Conservation (phyloP, 768 basidiomycete species). For the Hygrocybe coccinea region DNA sequence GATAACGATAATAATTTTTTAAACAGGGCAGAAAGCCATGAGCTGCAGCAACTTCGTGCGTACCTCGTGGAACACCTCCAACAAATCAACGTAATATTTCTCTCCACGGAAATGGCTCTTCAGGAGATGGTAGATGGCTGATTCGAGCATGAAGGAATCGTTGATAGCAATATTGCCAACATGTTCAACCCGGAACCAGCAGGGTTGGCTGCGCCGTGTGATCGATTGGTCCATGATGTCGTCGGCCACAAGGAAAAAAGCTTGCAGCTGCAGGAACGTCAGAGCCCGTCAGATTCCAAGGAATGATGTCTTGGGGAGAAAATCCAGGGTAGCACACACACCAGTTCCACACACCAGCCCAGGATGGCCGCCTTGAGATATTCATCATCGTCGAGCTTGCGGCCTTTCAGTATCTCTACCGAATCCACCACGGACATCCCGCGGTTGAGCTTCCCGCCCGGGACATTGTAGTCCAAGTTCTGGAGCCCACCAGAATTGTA, state of each 20-base stretch:
- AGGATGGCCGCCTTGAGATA: slow-evolving; percentile 84
- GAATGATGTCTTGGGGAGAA: too few species aligned
- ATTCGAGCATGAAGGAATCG: slow-evolving; percentile 94
- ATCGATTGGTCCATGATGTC: slow-evolving; percentile 97
- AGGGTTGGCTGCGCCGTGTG: slow-evolving; percentile 90
- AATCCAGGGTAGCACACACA: too few species aligned
- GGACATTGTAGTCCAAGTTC: slow-evolving; percentile 93
- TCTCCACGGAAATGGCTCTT: slow-evolving; percentile 81
- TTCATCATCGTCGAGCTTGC: slow-evolving; percentile 69
- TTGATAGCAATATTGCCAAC: slow-evolving; percentile 90
- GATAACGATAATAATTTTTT: background rate
- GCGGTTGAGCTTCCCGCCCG: slow-evolving; percentile 92
- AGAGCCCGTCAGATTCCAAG: background rate
- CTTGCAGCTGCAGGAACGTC: slow-evolving; percentile 69
- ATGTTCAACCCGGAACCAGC: slow-evolving; percentile 71
- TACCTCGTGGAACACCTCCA: slow-evolving; percentile 85
- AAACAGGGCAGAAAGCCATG: background rate
- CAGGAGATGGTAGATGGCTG: slow-evolving; percentile 86
- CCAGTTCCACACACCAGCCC: slow-evolving; percentile 95
- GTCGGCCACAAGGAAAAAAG: slow-evolving; percentile 93
- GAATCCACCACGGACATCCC: slow-evolving; percentile 96
- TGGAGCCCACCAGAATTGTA: slow-evolving; percentile 27
- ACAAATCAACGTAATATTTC: slow-evolving; percentile 78
- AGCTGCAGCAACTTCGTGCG: background rate
- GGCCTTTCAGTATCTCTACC: slow-evolving; percentile 78